A percentile compares a stretch with the other conserved stretches of the same genome.
phyloP scores from a whole-genome alignment of 148 eudicot species.

The Bassia scoparia region DNA sequence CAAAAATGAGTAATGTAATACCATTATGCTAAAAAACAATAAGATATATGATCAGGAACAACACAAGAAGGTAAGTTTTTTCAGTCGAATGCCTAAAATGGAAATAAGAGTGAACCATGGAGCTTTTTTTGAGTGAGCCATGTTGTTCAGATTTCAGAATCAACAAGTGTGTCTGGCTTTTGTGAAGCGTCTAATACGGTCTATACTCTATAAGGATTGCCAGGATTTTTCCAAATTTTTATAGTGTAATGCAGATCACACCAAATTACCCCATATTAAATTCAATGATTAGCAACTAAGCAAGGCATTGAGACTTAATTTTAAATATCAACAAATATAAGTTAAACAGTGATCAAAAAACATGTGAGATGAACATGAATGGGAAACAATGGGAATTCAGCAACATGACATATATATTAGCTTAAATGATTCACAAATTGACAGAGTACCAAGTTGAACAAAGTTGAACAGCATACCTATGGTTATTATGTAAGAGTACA shows the following conservation, averaged over 20 bases:
- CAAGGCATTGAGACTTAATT: neutral
- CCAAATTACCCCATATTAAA: neutral
- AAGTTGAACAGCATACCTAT: conserved; percentile 41
- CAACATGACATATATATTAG: neutral
- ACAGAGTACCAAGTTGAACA: neutral
- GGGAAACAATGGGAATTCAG: neutral
- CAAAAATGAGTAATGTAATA: neutral
- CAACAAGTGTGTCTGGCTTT: neutral
- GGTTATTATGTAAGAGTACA: conserved; percentile 42
- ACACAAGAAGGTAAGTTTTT: neutral
- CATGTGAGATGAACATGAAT: too few species aligned
- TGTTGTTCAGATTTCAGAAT: neutral
- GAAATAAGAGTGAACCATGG: neutral
- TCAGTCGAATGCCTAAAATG: neutral
- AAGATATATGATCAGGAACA: neutral
- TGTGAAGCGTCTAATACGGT: neutral
- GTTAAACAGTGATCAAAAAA: too few species aligned
- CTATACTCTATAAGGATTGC: too few species aligned
- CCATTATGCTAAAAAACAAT: neutral
- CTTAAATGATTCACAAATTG: neutral
- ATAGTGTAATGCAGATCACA: neutral
- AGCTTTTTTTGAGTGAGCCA: neutral
- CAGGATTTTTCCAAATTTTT: neutral
- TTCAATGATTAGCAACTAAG: neutral
- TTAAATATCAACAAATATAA: too few species aligned